Percentiles rank a stretch among this genome's conserved stretches.
Conservation (phyloP, 495 filamentous ascomycete species). For the Podospora pseudopauciseta region DNA sequence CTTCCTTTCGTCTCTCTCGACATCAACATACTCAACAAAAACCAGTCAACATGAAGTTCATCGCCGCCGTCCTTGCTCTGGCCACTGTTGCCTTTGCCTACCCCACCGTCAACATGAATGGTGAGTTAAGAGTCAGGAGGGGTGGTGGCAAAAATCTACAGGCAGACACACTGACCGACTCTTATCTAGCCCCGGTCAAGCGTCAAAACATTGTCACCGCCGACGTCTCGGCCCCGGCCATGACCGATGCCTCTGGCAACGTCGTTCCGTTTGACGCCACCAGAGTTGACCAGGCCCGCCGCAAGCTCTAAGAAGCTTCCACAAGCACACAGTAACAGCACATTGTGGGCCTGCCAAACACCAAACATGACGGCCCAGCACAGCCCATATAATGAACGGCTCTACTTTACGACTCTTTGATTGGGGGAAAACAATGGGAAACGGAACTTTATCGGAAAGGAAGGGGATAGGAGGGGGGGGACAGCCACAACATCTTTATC, state of each 20-base stretch:
- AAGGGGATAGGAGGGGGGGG: not conserved
- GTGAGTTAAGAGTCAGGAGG: slow-evolving; percentile 26
- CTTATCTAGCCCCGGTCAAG: slow-evolving; percentile 27
- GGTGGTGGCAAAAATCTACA: not conserved
- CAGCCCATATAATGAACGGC: not conserved
- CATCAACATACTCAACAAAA: slow-evolving; percentile 15
- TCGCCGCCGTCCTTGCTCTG: slow-evolving; percentile 44
- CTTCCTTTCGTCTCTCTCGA: slow-evolving; percentile 17
- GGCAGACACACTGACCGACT: not conserved
- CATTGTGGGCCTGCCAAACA: not conserved
- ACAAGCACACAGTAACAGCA: not conserved
- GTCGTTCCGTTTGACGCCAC: slow-evolving; percentile 39
- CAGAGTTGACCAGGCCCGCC: slow-evolving; percentile 25
- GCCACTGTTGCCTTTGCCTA: slow-evolving; percentile 45
- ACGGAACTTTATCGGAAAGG: not conserved
- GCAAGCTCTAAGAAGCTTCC: not conserved
- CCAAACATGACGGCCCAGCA: not conserved
- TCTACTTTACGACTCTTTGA: not conserved
- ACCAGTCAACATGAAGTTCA: slow-evolving; percentile 51
- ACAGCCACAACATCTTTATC: not conserved
- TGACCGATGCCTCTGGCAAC: slow-evolving; percentile 41
- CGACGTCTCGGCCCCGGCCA: slow-evolving; percentile 31
- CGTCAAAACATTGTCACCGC: slow-evolving; percentile 24
- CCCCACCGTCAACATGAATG: slow-evolving; percentile 26
- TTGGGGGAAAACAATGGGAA: not conserved